Base-by-base conservation (phyloP, 2,329 filamentous ascomycete species). In the Xylariaceae sp. region DNA sequence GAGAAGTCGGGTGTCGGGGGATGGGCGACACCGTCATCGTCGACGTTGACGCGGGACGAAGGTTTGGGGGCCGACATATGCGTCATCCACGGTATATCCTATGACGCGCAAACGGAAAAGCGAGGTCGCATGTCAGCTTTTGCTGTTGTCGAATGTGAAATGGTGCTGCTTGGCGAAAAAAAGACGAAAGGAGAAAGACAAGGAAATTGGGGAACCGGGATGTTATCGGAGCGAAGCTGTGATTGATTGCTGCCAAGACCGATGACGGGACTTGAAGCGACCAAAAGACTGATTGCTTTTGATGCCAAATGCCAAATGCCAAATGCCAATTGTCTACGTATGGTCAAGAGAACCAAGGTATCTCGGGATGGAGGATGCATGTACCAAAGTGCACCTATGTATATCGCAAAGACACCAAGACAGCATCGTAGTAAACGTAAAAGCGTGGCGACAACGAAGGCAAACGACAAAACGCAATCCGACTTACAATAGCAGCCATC, bases 11-110 rank as follows among this genome's bases (percentile, higher is more conserved):
- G 43, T 12, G 60, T 59, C 51, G 61, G 65, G 61, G 56, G 65
- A 57, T 58, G 71, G 65, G 72, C 65, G 64, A 70, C 62, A 67
- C 62, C 50, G 44, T 58, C 62, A 67, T 61, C 50, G 44, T 58
- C 56, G 66, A 70, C 65, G 61, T 64, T 65, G 62, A 57, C 68
- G 65, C 71, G 69, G 62, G 71, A 65, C 60, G 71, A 67, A 53
- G 71, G 66, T 65, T 71, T 74, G 57, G 74, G 73, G 60, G 72
- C 69, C 68, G 75, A 75, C 75, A 77, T 77, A 68, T 79, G 76
- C 70, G 75, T 71, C 68, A 81, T 71, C 79, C 78, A 81, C 64
- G 79, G 79, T 39, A 72, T 71, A 50, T 76, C 74, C 74, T 76
- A 57, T 30, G 51, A 51, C 37, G 52, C 53, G 53, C 43, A 56